These are phyloP conservation scores for Penicillium bovifimosum DNA, from an alignment of 495 filamentous ascomycete species.

Conservation along the genomic window DNA sequence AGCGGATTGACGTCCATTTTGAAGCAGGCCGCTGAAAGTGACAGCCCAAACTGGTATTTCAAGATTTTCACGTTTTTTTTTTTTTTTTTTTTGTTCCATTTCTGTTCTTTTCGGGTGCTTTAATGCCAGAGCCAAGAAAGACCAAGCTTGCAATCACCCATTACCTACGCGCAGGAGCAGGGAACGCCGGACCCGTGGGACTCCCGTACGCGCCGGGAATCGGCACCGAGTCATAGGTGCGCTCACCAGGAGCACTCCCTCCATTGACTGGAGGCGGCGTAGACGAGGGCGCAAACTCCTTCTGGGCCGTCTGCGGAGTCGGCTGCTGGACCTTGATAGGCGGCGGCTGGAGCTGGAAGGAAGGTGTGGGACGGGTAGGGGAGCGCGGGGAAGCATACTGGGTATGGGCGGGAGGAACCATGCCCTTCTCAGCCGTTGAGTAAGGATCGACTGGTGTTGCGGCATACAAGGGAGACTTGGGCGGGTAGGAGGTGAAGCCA, in stretches of 20 bases:
- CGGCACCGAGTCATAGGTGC: constrained; percentile 46
- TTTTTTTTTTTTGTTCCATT: constrained; percentile 10
- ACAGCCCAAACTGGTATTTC: background rate
- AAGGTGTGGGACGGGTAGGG: constrained; percentile 45
- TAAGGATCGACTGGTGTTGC: constrained; percentile 39
- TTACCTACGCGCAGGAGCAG: constrained; percentile 25
- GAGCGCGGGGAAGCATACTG: constrained; percentile 46
- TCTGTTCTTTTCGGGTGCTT: background rate
- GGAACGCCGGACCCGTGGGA: constrained; percentile 36
- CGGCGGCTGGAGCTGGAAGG: constrained; percentile 81
- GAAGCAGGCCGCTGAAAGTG: background rate
- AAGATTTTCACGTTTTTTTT: constrained; percentile 14
- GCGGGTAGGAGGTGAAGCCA: constrained; percentile 35
- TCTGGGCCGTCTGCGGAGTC: constrained; percentile 61
- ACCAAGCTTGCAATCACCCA: background rate
- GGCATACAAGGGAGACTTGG: constrained; percentile 43
- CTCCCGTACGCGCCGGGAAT: constrained; percentile 48
- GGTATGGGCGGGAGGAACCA: constrained; percentile 30
- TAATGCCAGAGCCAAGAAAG: background rate
- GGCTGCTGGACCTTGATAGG: constrained; percentile 70
- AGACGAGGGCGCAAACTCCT: constrained; percentile 45
- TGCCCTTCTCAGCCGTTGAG: constrained; percentile 54
- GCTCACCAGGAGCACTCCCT: constrained; percentile 40
- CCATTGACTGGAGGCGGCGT: constrained; percentile 21
- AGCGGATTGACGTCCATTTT: constrained; percentile 4